Percentiles rank a stretch among this genome's conserved stretches.
Conservation (phyloP, 768 basidiomycete genomes). For the Clavulina sp. region DNA sequence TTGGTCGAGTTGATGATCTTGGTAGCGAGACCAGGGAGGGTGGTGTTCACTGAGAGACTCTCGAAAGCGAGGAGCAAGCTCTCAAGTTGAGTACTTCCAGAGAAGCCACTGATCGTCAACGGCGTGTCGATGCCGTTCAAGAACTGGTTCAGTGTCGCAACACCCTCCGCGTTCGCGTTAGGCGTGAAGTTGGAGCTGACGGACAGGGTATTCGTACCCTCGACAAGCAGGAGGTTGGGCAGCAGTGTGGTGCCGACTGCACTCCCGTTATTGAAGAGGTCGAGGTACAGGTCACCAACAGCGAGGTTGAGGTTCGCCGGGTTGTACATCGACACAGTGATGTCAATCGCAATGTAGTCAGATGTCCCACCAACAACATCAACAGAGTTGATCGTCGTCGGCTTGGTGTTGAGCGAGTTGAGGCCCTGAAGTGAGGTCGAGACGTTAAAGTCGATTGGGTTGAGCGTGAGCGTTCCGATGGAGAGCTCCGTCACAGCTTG, state of each 20-base stretch:
- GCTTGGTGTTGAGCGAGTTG: not conserved
- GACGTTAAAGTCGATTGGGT: not conserved
- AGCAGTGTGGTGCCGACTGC: slow-evolving; percentile 43
- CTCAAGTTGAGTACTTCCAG: slow-evolving; percentile 38
- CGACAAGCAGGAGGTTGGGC: slow-evolving; percentile 38
- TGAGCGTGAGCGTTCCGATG: not conserved
- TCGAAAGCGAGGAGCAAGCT: slow-evolving; percentile 46
- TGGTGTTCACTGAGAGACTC: slow-evolving; percentile 35
- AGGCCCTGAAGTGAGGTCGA: not conserved
- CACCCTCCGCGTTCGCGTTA: slow-evolving; percentile 40
- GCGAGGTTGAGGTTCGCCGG: slow-evolving; percentile 47
- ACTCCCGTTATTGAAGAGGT: slow-evolving; percentile 33
- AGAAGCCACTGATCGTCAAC: slow-evolving; percentile 33
- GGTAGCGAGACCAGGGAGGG: slow-evolving; percentile 41
- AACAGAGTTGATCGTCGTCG: not conserved
- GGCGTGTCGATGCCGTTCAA: slow-evolving; percentile 26
- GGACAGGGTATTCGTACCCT: slow-evolving; percentile 40
- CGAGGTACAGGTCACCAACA: slow-evolving; percentile 45
- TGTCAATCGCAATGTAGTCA: not conserved
- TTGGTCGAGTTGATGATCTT: slow-evolving; percentile 38
- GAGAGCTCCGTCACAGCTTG: not conserved
- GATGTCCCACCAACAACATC: not conserved
- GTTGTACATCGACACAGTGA: slow-evolving; percentile 41
- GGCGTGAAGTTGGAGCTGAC: slow-evolving; percentile 30
- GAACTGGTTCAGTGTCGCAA: slow-evolving; percentile 49